Conservation (phyloP, 1,284 basidiomycete genomes). For the Lentinus polychrous region DNA sequence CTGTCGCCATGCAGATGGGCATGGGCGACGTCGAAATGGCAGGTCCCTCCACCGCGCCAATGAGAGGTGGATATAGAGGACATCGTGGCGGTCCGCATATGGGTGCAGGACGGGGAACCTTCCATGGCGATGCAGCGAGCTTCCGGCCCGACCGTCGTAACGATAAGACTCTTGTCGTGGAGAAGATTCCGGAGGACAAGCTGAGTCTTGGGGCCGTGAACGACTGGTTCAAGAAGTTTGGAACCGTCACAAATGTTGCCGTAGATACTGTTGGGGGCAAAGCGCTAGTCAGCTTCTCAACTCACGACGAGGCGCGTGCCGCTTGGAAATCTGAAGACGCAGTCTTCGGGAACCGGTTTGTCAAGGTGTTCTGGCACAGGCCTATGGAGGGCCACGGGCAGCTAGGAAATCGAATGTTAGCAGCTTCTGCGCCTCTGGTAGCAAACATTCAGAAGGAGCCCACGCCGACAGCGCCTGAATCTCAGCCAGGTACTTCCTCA, state of each 20-base stretch:
- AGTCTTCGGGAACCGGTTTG: conserved; percentile 90
- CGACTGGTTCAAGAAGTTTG: conserved; percentile 89
- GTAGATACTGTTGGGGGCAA: conserved; percentile 71
- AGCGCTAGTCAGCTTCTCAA: conserved; percentile 83
- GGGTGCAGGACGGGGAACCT: conserved; percentile 42
- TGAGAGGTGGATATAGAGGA: conserved; percentile 30
- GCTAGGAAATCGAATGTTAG: conserved; percentile 66
- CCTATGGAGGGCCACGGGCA: conserved; percentile 85
- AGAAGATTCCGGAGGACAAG: conserved; percentile 86
- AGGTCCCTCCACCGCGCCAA: conserved; percentile 7
- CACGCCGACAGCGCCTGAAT: conserved; percentile 15
- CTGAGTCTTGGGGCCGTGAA: conserved; percentile 76
- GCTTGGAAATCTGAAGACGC: conserved; percentile 93
- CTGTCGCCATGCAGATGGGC: conserved; percentile 7
- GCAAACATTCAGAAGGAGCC: conserved; percentile 40
- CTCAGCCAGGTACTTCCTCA: neutral
- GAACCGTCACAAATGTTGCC: conserved; percentile 89
- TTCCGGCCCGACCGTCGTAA: conserved; percentile 62
- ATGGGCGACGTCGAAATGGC: conserved; percentile 18
- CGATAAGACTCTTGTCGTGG: conserved; percentile 86
- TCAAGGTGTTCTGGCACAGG: conserved; percentile 91
- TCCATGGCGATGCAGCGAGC: conserved; percentile 53
- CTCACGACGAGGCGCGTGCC: conserved; percentile 79
- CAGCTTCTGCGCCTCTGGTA: conserved; percentile 68
- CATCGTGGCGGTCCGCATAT: conserved; percentile 21